Percentiles rank a stretch among this genome's conserved stretches.
Conservation (phyloP, 371 early-diverging fungal genomes). For the Mucor racemosus region DNA sequence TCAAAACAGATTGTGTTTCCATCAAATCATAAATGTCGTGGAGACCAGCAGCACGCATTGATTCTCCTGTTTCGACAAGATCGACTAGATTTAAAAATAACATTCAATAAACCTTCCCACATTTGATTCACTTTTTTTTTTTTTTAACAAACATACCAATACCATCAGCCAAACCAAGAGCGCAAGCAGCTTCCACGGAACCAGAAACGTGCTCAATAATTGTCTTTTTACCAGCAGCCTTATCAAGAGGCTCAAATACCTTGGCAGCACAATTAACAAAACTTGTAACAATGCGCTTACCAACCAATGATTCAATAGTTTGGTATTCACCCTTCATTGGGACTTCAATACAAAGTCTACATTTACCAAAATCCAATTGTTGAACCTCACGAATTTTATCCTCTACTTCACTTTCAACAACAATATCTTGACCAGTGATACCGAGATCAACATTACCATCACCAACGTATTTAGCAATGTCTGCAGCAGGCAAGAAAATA, state of each 20-base stretch:
- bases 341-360: constrained; percentile 86
- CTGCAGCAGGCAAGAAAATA: constrained; percentile 93
- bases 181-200: constrained; percentile 95
- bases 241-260: constrained; percentile 76
- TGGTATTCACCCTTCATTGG: constrained; percentile 58
- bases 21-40: constrained; percentile 84
- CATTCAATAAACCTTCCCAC: not conserved
- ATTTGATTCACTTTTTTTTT: no score
- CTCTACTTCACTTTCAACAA: constrained; percentile 77
- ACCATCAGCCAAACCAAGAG: constrained; percentile 94
- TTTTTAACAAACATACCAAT: constrained; percentile 69
- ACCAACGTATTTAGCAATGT: constrained; percentile 94
- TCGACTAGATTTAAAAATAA: constrained; percentile 3
- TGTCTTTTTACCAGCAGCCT: constrained; percentile 62
- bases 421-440: constrained; percentile 95
- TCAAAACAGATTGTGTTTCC: constrained; percentile 86
- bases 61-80: constrained; percentile 92
- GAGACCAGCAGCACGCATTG: constrained; percentile 97
- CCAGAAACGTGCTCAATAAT: constrained; percentile 86
- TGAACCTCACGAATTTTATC: constrained; percentile 75
- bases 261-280: constrained; percentile 74
- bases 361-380: constrained; percentile 90
- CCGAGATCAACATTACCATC: constrained; percentile 96
- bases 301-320: constrained; percentile 75
- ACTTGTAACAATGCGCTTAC: constrained; percentile 93